Evolutionary conservation across 805 yeast genomes (phyloP).

Genomic region (Candida wancherniae): DNA sequence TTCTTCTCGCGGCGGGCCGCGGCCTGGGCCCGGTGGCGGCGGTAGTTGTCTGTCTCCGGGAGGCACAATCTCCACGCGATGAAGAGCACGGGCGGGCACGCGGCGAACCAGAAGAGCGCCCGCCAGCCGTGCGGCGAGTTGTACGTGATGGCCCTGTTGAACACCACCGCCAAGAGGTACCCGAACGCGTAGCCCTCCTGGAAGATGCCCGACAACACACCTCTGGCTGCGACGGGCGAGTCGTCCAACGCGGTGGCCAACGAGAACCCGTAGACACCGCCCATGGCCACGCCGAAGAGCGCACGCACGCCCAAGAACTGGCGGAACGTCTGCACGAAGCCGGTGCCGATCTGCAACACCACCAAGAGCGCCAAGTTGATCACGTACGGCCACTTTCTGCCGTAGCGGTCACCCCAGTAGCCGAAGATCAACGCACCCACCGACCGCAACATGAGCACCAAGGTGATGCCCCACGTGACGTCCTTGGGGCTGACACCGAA

Average conservation of each 20-base stretch:
- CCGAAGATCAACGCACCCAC: constrained; percentile 65
- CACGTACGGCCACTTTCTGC: constrained; percentile 56
- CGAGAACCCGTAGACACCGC: constrained; percentile 63
- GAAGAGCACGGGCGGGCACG: constrained; percentile 61
- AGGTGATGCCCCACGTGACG: constrained; percentile 66
- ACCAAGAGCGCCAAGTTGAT: constrained; percentile 43
- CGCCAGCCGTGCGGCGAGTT: constrained; percentile 57
- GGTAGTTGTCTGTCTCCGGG: constrained; percentile 59
- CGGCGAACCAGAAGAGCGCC: constrained; percentile 63
- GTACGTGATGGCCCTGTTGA: constrained; percentile 52
- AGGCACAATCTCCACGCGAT: constrained; percentile 49
- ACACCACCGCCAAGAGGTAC: constrained; percentile 58
- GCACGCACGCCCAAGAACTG: constrained; percentile 63
- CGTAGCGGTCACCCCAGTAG: constrained; percentile 53
- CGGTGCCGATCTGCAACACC: constrained; percentile 57
- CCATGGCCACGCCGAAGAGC: constrained; percentile 64
- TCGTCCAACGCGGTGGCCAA: constrained; percentile 67
- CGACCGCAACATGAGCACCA: constrained; percentile 64
- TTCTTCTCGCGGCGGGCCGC: constrained; percentile 4
- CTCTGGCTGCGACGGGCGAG: constrained; percentile 52
- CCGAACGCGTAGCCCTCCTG: constrained; percentile 82
- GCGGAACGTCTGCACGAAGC: constrained; percentile 51
- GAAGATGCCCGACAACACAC: constrained; percentile 60
- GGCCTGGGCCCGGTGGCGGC: constrained; percentile 16
- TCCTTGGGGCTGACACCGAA: constrained; percentile 44